Percentiles rank a stretch among this genome's conserved stretches.
Conservation (phyloP, 306 rosid genomes). For the Castanopsis chinensis region DNA sequence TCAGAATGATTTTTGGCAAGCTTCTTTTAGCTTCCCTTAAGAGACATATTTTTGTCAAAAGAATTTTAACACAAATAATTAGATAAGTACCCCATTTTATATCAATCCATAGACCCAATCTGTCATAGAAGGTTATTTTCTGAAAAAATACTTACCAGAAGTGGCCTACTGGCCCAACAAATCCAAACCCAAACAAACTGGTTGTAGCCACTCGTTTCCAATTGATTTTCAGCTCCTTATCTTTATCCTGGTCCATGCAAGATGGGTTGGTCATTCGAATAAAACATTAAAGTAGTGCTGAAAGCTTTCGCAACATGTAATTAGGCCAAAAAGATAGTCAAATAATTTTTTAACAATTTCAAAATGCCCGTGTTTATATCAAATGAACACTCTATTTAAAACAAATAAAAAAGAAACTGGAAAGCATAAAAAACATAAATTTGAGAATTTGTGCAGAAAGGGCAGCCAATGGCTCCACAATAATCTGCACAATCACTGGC, state of each 20-base stretch:
- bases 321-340: conserved; percentile 1
- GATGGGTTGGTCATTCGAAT: conserved; percentile 18
- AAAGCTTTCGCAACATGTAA: not conserved
- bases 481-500: not conserved
- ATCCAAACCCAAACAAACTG: conserved; percentile 56
- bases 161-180: conserved; percentile 68
- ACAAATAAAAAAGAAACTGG: not conserved
- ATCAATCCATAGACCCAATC: not conserved
- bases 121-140: not conserved
- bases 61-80: not conserved
- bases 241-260: conserved; percentile 29
- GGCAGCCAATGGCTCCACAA: not conserved
- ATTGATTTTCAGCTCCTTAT: conserved; percentile 42
- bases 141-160: conserved; percentile 40
- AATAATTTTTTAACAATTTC: conserved; percentile 3
- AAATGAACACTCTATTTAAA: conserved; percentile 1
- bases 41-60: not conserved
- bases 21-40: not conserved
- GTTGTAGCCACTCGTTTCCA: conserved; percentile 59
- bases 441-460: not conserved
- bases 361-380: not conserved
- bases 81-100: not conserved
- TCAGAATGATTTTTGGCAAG: not conserved
- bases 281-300: conserved; percentile 3
- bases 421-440: not conserved